Percentiles rank a stretch among this genome's conserved stretches.
Evolutionary conservation across 2,329 filamentous ascomycete genomes (phyloP).

Genomic region (Diaporthe citriasiana): DNA sequence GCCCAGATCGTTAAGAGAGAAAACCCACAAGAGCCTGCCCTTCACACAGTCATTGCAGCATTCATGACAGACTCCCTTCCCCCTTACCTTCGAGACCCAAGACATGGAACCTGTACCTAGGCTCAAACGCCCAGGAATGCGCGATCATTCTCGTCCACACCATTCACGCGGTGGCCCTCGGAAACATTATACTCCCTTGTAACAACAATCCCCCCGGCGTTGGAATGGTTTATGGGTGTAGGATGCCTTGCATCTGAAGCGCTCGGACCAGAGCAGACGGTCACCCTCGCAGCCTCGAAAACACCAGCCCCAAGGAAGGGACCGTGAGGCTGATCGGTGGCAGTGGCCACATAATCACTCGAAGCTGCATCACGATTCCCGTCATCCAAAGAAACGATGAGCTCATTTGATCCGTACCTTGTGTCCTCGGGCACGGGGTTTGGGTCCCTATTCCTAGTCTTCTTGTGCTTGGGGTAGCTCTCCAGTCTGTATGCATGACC

Average conservation of each 20-base stretch:
- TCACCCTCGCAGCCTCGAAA: neutral
- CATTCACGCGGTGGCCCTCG: neutral
- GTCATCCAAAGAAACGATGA: neutral
- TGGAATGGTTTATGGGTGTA: neutral
- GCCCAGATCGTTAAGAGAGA: neutral
- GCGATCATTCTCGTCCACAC: neutral
- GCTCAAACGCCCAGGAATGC: neutral
- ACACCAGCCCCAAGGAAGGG: neutral
- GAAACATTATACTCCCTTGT: slow-evolving; percentile 19
- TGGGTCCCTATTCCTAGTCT: slow-evolving; percentile 5
- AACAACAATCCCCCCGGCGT: neutral
- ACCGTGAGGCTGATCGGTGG: neutral
- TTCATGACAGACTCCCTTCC: too few species aligned
- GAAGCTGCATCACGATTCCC: neutral
- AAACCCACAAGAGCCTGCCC: neutral
- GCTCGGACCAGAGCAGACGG: slow-evolving; percentile 13
- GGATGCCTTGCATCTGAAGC: neutral
- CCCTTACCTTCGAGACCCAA: too few species aligned
- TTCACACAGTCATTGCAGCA: too few species aligned
- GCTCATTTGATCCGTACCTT: slow-evolving; percentile 19
- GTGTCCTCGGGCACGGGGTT: slow-evolving; percentile 6
- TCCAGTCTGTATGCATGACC: slow-evolving; percentile 14
- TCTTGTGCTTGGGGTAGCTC: slow-evolving; percentile 16
- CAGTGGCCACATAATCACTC: neutral
- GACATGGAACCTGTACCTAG: neutral